Base-by-base conservation (phyloP, 164 flowering plant species). In the Stephania cephalantha region DNA sequence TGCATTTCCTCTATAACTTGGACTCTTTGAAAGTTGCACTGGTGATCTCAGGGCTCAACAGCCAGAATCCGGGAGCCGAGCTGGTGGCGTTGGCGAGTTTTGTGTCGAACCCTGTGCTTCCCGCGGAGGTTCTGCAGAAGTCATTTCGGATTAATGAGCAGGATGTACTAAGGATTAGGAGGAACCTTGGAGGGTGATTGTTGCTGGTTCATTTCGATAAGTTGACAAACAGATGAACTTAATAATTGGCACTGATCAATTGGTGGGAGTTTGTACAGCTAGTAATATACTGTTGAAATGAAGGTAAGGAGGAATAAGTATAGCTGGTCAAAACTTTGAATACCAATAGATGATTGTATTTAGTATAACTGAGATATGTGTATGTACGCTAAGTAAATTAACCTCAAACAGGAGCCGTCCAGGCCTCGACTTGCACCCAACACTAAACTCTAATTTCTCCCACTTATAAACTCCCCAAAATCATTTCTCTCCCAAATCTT, bases 31-130 rank as follows among this genome's bases (percentile, higher is more conserved):
- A 20, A 4, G 81, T 86, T 3, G 92, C 92, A 7, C 1, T 84
- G 18, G 87, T 83, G 11, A 1, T 91, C 0, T 81, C 96, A 2
- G 93, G 90, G 70, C 80, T 88, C 35, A 87, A 72, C n/a, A 89
- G 94, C 78, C 94, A 90, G 70, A 85, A 84, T 67, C 94, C 89
- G 0, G 91, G 91, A 1, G 81, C 81, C 3, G 90, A 92, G 82
- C 6, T 86, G 1, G 50, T 82, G 1, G 77, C 91, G 0, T 7
- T 83, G 8, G 87, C 90, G 10, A 18, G 84, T 6, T 88, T 89
- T 73, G 44, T 74, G 0, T 69, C 90, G 1, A 80, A 71, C 15
- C 91, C 90, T 5, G 1, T 13, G 0, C 66, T 90, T 3, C 87
- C 86, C 0, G 85, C 86, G 71, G 86, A 81, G 4, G 79, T 90